Percentiles rank a stretch among this genome's conserved stretches.
phyloP scores from a whole-genome alignment of 495 filamentous ascomycete genomes.

The Neurospora discreta region DNA sequence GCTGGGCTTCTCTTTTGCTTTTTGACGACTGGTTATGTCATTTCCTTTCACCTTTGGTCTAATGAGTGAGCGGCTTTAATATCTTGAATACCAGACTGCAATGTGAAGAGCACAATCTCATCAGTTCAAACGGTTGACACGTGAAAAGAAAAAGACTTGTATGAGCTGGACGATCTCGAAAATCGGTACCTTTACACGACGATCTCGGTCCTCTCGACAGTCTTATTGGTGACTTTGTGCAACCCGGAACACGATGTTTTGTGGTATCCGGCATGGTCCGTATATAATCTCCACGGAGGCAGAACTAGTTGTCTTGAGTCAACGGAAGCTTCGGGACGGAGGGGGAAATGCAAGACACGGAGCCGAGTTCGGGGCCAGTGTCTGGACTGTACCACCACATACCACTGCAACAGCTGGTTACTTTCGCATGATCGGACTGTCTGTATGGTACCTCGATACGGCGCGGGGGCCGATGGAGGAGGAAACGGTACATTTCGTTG shows the following conservation, averaged over 20 bases:
- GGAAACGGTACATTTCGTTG: background rate
- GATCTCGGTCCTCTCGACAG: background rate
- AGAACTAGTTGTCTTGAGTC: too few species aligned
- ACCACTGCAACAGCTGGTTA: background rate
- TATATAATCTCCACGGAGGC: too few species aligned
- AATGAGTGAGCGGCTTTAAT: background rate
- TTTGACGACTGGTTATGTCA: background rate
- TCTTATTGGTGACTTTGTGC: background rate
- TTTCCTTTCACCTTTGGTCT: background rate
- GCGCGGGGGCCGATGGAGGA: background rate
- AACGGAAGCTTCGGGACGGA: background rate
- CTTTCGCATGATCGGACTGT: background rate
- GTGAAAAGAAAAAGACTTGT: background rate
- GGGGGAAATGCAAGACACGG: background rate
- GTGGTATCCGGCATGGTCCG: background rate
- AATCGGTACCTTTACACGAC: background rate
- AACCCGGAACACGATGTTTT: background rate
- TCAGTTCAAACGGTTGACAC: background rate
- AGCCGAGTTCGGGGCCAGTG: background rate
- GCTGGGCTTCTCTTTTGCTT: background rate
- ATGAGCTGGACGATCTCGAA: background rate
- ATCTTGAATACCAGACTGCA: background rate
- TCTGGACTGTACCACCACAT: background rate
- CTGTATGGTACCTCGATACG: background rate
- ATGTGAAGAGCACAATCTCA: background rate